Evolutionary conservation across 2,329 filamentous ascomycete species (phyloP), one percentile per base, ranked within the genome.

Genomic region (Moelleriella libera): DNA sequence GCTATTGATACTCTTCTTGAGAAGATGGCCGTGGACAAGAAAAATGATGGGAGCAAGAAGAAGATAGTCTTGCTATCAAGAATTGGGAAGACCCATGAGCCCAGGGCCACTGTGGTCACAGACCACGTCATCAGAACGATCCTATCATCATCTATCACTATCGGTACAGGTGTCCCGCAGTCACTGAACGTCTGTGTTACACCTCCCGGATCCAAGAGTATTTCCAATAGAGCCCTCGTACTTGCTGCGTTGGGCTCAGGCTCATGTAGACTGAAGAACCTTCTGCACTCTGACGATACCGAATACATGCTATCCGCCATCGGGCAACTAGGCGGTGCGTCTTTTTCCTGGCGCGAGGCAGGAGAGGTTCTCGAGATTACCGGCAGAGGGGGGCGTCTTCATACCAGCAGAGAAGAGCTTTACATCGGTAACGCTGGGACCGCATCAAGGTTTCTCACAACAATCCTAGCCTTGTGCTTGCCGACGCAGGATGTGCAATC

Each of bases 21-120:
- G 54, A 94, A 94, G 62, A 98, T 98, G 92, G 88, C 85, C 0
- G 84, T 98, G 7, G 92, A 98, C 68, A 98, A 98, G 76, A 98
- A 98, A 72, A 98, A 98, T 54, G 85, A 94, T 43, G 92, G 92
- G 2, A 78, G 78, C 50, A 88, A 90, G 65, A 98, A 98, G 74
- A 97, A 95, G 68, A 85, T 98, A 52, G 90, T 96, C 6, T 76
- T 98, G 6, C 73, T 98, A 9, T 89, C 88, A 1, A 85, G 85
- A 10, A 94, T 98, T 60, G 92, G 92, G 49, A 80, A 83, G 58
- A 94, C 88, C 1, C 68, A 90, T 59, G 92, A 98, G 67, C 83
- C 80, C 47, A 85, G 83, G 63, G 92, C 92, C 30, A 96, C 83
- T 55, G 81, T 88, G 8, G 89, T 97, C n/a, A 77, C 84, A 9